Evolutionary conservation across 306 rosid species (phyloP), one percentile per base, ranked within the genome.

Genomic region (Quercus glauca): DNA sequence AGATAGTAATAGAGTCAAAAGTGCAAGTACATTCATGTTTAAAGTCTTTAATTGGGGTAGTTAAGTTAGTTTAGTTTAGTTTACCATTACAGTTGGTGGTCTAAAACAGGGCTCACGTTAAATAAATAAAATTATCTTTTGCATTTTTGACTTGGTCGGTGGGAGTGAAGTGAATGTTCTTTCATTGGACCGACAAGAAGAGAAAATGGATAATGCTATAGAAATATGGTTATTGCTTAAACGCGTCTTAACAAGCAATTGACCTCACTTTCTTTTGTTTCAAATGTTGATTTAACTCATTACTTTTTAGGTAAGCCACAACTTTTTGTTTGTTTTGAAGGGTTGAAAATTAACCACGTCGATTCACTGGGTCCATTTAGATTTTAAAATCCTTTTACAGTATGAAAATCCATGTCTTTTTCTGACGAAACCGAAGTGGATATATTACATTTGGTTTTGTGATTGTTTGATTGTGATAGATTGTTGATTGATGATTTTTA

Each of bases 31-130:
- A 13, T 11, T 19, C 3, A 15, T 43, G 12, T 26, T 61, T 6
- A 65, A 65, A 51, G 35, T n/a, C 80, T 26, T 5, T 18, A 52
- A 53, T 76, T 45, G 58, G 59, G 53, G 69, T 33, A 37, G 59
- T 78, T 78, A 21, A 55, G 65, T 77, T 77, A n/a, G 58, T 71
- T 78, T 78, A 21, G 37, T 53, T 77, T 77, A n/a, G 58, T 71
- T 58, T 56, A 71, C 51, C 17, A 49, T n/a, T 43, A 57, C 76
- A 11, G 61, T 57, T 78, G 71, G 69, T 43, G 29, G 53, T 71
- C 43, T 28, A 69, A 41, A 41, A 78, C 28, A 11, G 1, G 33
- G 20, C 53, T 65, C 26, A 51, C 35, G 33, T 65, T 19, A 19
- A 20, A 5, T 15, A 4, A 25, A 0, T 15, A 41, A 41, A 41